Conservation (phyloP, 2,329 filamentous ascomycete genomes). For the Alternaria alternata region DNA sequence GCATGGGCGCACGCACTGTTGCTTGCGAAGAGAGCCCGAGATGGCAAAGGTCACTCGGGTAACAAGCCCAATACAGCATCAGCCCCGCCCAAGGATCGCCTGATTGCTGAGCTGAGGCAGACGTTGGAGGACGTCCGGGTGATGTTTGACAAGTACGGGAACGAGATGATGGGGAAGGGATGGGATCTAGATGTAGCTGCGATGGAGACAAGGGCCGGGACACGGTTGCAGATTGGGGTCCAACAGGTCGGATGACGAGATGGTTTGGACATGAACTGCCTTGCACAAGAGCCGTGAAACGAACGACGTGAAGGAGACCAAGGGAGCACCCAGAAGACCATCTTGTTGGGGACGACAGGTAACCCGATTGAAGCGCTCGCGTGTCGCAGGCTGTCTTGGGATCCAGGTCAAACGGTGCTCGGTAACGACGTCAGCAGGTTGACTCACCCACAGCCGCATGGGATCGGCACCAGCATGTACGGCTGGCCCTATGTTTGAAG, state of each 20-base stretch:
- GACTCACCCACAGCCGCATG: constrained; percentile 11
- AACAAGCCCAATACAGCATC: constrained; percentile 25
- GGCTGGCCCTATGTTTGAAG: constrained; percentile 13
- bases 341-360: constrained; percentile 4
- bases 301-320: constrained; percentile 6
- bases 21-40: constrained; percentile 47
- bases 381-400: constrained; percentile 10
- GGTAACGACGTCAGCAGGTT: constrained; percentile 7
- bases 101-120: constrained; percentile 51
- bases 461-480: constrained; percentile 13
- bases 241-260: constrained; percentile 8
- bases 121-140: constrained; percentile 50
- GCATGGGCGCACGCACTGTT: constrained; percentile 70
- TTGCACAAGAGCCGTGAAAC: constrained; percentile 13
- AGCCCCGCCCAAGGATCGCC: constrained; percentile 46
- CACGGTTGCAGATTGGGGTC: constrained; percentile 33
- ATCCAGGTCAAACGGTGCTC: constrained; percentile 11
- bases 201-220: constrained; percentile 70
- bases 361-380: constrained; percentile 12
- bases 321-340: constrained; percentile 1
- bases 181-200: constrained; percentile 73
- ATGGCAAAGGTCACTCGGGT: constrained; percentile 4
- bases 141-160: constrained; percentile 57
- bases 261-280: neutral
- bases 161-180: constrained; percentile 58